Evolutionary conservation across 2,329 filamentous ascomycete species (phyloP), one percentile per base, ranked within the genome.

Genomic region (Beauveria australis): DNA sequence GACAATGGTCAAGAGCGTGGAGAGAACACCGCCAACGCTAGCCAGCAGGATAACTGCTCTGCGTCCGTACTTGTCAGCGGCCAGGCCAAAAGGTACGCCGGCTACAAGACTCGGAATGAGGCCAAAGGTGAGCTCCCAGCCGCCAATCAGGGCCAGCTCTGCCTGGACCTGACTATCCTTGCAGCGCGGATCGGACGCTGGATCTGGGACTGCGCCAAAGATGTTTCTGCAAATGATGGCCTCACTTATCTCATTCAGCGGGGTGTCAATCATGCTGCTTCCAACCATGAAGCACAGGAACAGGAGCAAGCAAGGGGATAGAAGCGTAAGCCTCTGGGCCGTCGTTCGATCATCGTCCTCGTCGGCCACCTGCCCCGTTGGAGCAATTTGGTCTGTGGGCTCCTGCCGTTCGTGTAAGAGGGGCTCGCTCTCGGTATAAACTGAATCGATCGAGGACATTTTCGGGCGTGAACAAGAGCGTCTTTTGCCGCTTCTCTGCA

Each of bases 101-200:
- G 61, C 64, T 3, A 66, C 28, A 5, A 66, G 47, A 26, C 62
- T 62, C 3, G 65, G 66, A 19, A 67, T 41, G 30, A 66, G 30
- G 16, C 37, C 59, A 46, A 67, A 64, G 7, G 64, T 64, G 9
- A 63, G 53, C 22, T 65, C 58, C 63, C 66, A 66, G 4, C 65
- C 65, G 19, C 47, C 48, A 5, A 66, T 62, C 5, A 65, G 26
- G 5, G 65, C 65, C 41, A 67, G 59, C 59, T 67, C 66, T 1
- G 63, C 49, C 64, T 67, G 65, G 10, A 67, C 64, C 5, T 30
- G 52, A n/a, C 44, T 54, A n/a, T 61, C 61, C 58, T 67, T 67
- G 57, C 66, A 67, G 33, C 59, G 61, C 7, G 61, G 44, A 24
- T 60, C 61, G 10, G 12, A 16, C 10, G 51, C 26, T 9, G 44